Evolutionary conservation across 2,329 filamentous ascomycete genomes (phyloP), one percentile per base, ranked within the genome.

Genomic region (Botryotinia convoluta): DNA sequence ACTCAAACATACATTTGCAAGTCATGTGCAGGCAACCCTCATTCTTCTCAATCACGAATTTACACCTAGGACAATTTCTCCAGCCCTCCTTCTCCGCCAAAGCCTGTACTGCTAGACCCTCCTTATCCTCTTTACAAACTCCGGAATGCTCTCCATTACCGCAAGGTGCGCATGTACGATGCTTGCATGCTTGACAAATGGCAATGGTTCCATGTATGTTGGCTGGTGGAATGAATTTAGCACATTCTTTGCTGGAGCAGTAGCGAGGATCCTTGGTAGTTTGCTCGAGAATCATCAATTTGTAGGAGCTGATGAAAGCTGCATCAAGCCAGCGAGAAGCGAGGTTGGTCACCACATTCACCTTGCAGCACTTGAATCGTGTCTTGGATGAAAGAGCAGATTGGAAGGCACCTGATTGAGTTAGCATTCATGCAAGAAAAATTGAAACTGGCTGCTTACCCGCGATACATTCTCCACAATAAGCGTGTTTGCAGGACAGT

Each of bases 11-110:
- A 75, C 79, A 81, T 32, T 73, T 74, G 74, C 79, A 81, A 18
- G 75, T 80, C 76, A 81, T 81, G 69, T 81, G 79, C 14, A 81
- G 70, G 74, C 79, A 81, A 1, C 79, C 79, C 39, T 76, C 74
- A 9, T 67, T 77, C 69, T 76, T 77, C 69, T 80, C 78, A 42
- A 80, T 72, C 20, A 80, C 76, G 26, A 74, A 68, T 14, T 75
- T 74, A 74, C 79, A 80, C 16, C 73, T 74, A 16, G 77, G 75
- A 73, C 79, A 80, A 45, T 69, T 74, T 75, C 76, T 79, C 78
- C 78, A 81, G 1, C 78, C 76, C 45, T 76, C 74, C 42, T 76
- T 70, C 69, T 76, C 74, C 26, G 76, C 79, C 26, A 81, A 64
- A 12, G 71, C 75, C 54, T 75, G 68, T 20, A 79, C 72, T 32